Base-by-base conservation (phyloP, 2,329 filamentous ascomycete species). In the Fusarium albosuccineum region DNA sequence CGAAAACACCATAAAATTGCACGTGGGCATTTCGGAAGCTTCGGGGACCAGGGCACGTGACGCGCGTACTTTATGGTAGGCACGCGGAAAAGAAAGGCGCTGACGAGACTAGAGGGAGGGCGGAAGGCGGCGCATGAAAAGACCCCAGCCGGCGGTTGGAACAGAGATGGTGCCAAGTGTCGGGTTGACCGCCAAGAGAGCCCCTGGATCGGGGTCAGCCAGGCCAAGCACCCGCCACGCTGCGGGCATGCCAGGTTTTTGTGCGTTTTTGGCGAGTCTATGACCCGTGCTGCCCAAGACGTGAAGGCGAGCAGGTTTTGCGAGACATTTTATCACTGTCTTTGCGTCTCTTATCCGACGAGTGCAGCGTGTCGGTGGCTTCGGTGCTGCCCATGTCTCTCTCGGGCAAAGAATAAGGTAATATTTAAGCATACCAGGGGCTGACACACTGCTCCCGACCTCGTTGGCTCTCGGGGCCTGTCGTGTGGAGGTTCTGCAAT, bases 371-470 rank as follows among this genome's bases (percentile, higher is more conserved):
- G 36, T n/a, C n/a, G 13, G 22, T 10, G n/a, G 27, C 13, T 30
- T 26, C 36, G 45, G 39, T 45, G 29, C 46, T 26, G n/a, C 16
- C 37, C 45, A 34, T 61, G 68, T 70, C 69, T 70, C 61, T 62
- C 52, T 60, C 33, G 52, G 49, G 41, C 53, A 52, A 53, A 54
- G 69, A 72, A 70, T 72, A 72, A 72, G 70, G 70, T 72, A 72
- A 72, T 65, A 72, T 72, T 72, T 72, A 72, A 72, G 70, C 70
- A 72, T 72, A 72, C 65, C 69, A 69, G 70, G 67, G 60, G 62
- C 44, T 60, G 57, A 29, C 50, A 22, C 51, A 45, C 29, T 26
- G 40, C 26, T 40, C 50, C 54, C 59, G 36, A 57, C 62, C 51
- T 54, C 37, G 45, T 52, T 63, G 39, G 45, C 22, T 44, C 10